These are phyloP conservation scores for Bassia scoparia DNA, from an alignment of 148 eudicot genomes.

Conservation along the genomic window DNA sequence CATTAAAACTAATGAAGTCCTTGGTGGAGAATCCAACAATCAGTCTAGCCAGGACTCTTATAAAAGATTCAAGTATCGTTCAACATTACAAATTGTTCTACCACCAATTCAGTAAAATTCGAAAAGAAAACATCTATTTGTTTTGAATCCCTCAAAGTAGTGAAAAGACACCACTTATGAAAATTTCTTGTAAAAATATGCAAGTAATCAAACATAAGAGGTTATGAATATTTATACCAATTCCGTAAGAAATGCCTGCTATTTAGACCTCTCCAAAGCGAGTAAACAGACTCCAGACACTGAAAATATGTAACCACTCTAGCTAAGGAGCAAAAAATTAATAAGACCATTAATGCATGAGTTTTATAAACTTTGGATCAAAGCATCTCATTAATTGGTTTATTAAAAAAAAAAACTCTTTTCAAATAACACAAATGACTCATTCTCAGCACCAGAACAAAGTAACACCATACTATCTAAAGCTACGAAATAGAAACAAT, in stretches of 20 bases:
- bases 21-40: too few relatives aligned
- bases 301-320: constrained; percentile 93
- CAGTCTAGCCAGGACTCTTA: neutral
- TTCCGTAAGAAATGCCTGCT: constrained; percentile 96
- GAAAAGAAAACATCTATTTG: too few relatives aligned
- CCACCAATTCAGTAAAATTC: too few relatives aligned
- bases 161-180: too few relatives aligned
- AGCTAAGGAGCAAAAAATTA: constrained; percentile 22
- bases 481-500: neutral
- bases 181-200: too few relatives aligned
- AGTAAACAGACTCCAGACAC: too few relatives aligned
- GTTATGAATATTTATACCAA: constrained; percentile 45
- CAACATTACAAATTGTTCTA: too few relatives aligned
- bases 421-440: neutral
- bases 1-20: neutral
- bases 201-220: neutral
- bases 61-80: neutral
- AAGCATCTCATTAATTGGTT: neutral
- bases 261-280: too few relatives aligned
- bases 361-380: neutral
- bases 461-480: neutral
- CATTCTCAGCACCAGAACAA: neutral
- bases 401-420: too few relatives aligned
- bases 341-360: constrained; percentile 7
- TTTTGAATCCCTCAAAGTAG: too few relatives aligned